Conservation (phyloP, 2,329 filamentous ascomycete genomes). For the Ceratocystiopsis minuta region DNA sequence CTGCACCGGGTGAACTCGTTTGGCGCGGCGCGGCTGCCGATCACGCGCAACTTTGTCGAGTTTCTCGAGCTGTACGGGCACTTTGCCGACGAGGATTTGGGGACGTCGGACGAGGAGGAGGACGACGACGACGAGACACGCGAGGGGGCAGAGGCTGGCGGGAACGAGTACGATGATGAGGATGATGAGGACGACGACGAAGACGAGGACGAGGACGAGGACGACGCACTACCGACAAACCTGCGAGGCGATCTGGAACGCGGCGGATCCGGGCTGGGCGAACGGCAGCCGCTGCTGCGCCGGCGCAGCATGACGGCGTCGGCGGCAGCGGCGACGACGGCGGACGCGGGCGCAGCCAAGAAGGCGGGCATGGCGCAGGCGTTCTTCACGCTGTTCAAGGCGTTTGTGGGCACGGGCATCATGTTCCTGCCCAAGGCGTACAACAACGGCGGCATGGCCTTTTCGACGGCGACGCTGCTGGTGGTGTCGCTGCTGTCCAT, state of each 20-base stretch:
- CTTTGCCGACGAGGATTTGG: constrained; percentile 57
- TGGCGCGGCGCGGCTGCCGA: constrained; percentile 21
- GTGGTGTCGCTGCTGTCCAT: constrained; percentile 48
- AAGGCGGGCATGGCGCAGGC: constrained; percentile 45
- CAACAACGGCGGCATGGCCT: constrained; percentile 58
- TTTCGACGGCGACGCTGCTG: constrained; percentile 52
- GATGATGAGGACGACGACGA: constrained; percentile 16
- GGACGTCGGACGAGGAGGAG: constrained; percentile 41
- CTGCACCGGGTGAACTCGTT: constrained; percentile 3
- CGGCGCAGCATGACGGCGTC: not conserved
- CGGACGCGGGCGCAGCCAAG: not conserved
- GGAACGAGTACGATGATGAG: not conserved
- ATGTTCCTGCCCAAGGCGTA: constrained; percentile 71
- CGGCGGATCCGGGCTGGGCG: too few species aligned
- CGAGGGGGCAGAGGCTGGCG: constrained; percentile 19
- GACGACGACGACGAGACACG: constrained; percentile 26
- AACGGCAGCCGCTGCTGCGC: constrained; percentile 4
- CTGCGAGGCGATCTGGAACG: not conserved
- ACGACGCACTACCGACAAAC: constrained; percentile 10
- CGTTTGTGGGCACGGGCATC: constrained; percentile 64
- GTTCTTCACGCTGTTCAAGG: constrained; percentile 63
- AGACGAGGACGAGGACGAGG: constrained; percentile 17
- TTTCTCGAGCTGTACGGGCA: constrained; percentile 60
- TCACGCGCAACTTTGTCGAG: constrained; percentile 54
- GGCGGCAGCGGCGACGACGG: constrained; percentile 33